These are phyloP conservation scores for Nadsonia starkeyi-henricii DNA, from an alignment of 1,139 yeast species.

Conservation along the genomic window DNA sequence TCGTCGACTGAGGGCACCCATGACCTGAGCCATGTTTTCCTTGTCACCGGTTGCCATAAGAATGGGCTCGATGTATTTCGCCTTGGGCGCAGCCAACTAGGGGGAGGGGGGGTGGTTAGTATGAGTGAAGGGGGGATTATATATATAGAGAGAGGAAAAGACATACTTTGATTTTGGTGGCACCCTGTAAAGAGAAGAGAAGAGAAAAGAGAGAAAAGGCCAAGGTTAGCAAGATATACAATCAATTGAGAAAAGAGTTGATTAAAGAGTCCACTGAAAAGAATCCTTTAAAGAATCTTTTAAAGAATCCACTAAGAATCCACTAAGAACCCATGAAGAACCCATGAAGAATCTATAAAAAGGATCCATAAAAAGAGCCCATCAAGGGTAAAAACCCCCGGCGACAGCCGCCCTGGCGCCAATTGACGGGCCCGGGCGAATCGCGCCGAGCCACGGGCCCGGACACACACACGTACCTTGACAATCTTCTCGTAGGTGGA, in stretches of 20 bases:
- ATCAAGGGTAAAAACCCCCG: too few relatives aligned
- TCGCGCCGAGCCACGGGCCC: too few relatives aligned
- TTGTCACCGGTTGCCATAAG: constrained; percentile 43
- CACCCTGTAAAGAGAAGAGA: constrained; percentile 30
- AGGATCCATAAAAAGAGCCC: too few relatives aligned
- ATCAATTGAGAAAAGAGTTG: background rate
- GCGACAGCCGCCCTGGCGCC: too few relatives aligned
- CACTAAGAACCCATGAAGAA: too few relatives aligned
- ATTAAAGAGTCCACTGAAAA: background rate
- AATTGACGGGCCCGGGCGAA: background rate
- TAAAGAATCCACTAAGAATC: too few relatives aligned
- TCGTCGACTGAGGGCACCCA: constrained; percentile 46
- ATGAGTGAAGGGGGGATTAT: constrained; percentile 14
- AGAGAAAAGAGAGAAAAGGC: too few relatives aligned
- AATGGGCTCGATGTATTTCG: constrained; percentile 88
- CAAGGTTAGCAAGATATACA: too few relatives aligned
- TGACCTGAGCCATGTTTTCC: constrained; percentile 53
- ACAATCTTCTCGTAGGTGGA: constrained; percentile 34
- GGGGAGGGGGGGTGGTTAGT: constrained; percentile 10
- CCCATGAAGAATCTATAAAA: too few relatives aligned
- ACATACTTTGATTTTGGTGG: constrained; percentile 44
- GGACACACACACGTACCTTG: constrained; percentile 27
- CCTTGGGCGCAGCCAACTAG: constrained; percentile 92
- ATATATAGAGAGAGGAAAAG: background rate
- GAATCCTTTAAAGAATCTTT: too few relatives aligned